Evolutionary conservation across 148 eudicot genomes (phyloP).

Genomic region (Tetragonia tetragonoides): DNA sequence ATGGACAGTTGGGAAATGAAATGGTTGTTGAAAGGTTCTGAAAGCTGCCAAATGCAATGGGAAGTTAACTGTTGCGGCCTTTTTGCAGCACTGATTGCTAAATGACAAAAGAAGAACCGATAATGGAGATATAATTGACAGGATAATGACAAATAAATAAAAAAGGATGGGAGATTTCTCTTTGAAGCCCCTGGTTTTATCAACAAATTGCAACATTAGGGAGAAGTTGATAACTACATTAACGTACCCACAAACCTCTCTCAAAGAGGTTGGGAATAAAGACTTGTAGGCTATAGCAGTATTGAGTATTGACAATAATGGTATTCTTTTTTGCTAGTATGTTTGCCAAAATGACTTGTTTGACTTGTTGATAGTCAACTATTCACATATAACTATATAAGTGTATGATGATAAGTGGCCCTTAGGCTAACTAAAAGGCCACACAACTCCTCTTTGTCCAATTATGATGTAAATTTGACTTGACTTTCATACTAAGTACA

Average conservation of each 20-base stretch:
- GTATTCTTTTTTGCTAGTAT: too few relatives aligned
- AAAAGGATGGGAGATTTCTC: background rate
- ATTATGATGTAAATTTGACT: background rate
- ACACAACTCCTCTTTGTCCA: too few relatives aligned
- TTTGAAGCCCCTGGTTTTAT: background rate
- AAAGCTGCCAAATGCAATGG: conserved; percentile 6
- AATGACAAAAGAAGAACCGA: conserved; percentile 12
- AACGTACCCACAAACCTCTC: too few relatives aligned
- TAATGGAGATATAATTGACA: background rate
- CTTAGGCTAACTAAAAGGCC: too few relatives aligned
- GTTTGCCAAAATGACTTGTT: too few relatives aligned
- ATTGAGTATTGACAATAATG: too few relatives aligned
- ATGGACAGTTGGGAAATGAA: background rate
- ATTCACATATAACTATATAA: too few relatives aligned
- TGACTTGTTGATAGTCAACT: too few relatives aligned
- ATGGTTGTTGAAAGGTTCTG: background rate
- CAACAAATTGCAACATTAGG: background rate
- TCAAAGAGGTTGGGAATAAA: background rate
- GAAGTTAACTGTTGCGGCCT: conserved; percentile 16
- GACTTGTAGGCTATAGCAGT: background rate
- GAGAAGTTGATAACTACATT: too few relatives aligned
- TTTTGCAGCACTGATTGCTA: conserved; percentile 12
- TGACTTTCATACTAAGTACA: too few relatives aligned
- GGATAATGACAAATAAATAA: conserved; percentile 2
- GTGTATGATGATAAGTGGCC: too few relatives aligned